These are phyloP conservation scores for Modicella reniformis DNA, from an alignment of 371 early-diverging fungal species.

Conservation along the genomic window DNA sequence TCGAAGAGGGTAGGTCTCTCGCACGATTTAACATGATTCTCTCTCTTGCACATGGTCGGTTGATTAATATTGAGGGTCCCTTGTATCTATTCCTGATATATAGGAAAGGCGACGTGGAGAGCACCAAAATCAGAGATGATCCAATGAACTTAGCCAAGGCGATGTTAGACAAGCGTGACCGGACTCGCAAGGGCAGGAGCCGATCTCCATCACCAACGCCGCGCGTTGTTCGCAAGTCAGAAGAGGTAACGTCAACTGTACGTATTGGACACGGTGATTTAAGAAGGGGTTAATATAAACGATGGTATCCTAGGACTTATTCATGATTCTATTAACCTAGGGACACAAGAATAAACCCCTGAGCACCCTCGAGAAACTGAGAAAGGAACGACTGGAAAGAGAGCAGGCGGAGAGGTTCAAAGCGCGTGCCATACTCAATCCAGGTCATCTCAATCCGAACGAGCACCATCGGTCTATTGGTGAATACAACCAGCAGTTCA, in stretches of 20 bases:
- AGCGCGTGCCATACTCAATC: conserved; percentile 18
- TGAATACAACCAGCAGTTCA: conserved; percentile 47
- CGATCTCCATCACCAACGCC: conserved; percentile 18
- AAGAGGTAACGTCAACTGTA: neutral
- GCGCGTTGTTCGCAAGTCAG: neutral
- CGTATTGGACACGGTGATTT: neutral
- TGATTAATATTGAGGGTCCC: neutral
- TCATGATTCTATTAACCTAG: conserved; percentile 4
- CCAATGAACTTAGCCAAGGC: conserved; percentile 28
- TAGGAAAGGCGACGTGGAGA: conserved; percentile 7
- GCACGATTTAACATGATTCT: neutral
- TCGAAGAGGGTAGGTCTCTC: conserved; percentile 10
- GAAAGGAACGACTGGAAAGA: conserved; percentile 39
- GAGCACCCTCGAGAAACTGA: conserved; percentile 30
- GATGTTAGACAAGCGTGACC: conserved; percentile 31
- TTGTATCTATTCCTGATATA: neutral
- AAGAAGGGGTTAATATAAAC: too few species aligned
- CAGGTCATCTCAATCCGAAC: conserved; percentile 12
- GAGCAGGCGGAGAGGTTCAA: conserved; percentile 32
- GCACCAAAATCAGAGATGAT: conserved; percentile 36
- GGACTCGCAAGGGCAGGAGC: conserved; percentile 8
- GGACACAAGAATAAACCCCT: conserved; percentile 1
- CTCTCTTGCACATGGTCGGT: neutral
- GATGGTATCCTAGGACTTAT: neutral
- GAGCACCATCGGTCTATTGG: conserved; percentile 19